Conservation (phyloP, 139 green algal species). For the Spirogloea muscicola region DNA sequence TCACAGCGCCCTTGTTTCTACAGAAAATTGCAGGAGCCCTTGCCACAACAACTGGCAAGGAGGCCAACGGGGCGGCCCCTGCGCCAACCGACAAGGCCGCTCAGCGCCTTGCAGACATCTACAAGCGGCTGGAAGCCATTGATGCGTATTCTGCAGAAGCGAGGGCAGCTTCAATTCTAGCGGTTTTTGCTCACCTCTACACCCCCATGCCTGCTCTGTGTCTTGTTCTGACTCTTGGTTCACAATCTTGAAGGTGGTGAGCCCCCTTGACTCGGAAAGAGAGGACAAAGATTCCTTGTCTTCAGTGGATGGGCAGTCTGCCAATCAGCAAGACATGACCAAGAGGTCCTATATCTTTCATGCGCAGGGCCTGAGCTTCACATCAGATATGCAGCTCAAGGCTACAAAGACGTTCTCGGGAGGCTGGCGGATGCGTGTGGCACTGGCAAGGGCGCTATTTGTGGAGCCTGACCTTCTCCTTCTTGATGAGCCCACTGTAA, state of each 20-base stretch:
- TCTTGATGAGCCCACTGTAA: slow-evolving; percentile 59
- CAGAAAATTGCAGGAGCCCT: too few relatives aligned
- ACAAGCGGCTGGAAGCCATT: slow-evolving; percentile 60
- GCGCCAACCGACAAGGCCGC: not conserved
- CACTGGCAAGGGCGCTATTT: slow-evolving; percentile 57
- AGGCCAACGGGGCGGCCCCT: slow-evolving; percentile 5
- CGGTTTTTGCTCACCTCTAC: too few relatives aligned
- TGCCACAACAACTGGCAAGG: not conserved
- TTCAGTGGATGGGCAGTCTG: not conserved
- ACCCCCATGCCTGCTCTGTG: too few relatives aligned
- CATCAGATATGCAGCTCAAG: slow-evolving; percentile 18
- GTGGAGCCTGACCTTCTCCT: slow-evolving; percentile 58
- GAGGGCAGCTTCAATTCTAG: slow-evolving; percentile 50
- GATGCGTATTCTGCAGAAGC: slow-evolving; percentile 53
- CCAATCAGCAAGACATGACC: too few relatives aligned
- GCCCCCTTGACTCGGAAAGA: slow-evolving; percentile 35
- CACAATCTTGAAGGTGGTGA: not conserved
- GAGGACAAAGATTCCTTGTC: slow-evolving; percentile 24
- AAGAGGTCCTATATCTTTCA: too few relatives aligned
- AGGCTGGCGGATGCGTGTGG: slow-evolving; percentile 59
- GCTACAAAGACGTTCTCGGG: slow-evolving; percentile 41
- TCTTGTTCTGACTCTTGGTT: too few relatives aligned
- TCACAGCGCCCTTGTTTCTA: too few relatives aligned
- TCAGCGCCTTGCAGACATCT: slow-evolving; percentile 44
- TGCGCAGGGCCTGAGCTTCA: slow-evolving; percentile 41